Percentiles rank a stretch among this genome's conserved stretches.
These are phyloP conservation scores for Anisodus tanguticus DNA, from an alignment of 257 asterid species.

Conservation along the genomic window DNA sequence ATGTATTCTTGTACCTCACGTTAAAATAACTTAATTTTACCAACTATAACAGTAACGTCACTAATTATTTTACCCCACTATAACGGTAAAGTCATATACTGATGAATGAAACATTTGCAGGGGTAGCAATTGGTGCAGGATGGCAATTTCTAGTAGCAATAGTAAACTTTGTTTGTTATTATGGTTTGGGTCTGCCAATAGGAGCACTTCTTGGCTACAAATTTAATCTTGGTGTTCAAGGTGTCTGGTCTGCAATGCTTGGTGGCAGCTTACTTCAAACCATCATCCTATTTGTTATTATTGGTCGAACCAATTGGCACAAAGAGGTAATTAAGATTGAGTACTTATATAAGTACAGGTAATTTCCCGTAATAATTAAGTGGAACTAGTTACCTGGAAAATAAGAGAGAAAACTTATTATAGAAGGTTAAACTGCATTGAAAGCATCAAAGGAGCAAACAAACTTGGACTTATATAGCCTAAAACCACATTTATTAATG, in stretches of 20 bases:
- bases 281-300: conserved; percentile 31
- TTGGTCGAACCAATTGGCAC: conserved; percentile 42
- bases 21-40: neutral
- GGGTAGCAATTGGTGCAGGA: conserved; percentile 54
- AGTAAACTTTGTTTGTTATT: conserved; percentile 39
- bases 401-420: neutral
- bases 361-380: neutral
- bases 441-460: neutral
- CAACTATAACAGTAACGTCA: too few species aligned
- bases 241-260: conserved; percentile 51
- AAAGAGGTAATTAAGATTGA: conserved; percentile 38
- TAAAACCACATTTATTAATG: too few species aligned
- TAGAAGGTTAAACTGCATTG: neutral
- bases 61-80: neutral
- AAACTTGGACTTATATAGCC: too few species aligned
- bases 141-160: conserved; percentile 46
- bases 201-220: conserved; percentile 49
- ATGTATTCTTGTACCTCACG: neutral
- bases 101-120: conserved; percentile 25
- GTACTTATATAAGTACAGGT: neutral
- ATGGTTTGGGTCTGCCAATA: conserved; percentile 44
- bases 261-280: conserved; percentile 49
- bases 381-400: neutral
- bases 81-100: neutral
- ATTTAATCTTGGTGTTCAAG: conserved; percentile 40